Evolutionary conservation across 108 stramenopile genomes (phyloP).

Genomic region (Fistulifera pelliculosa): DNA sequence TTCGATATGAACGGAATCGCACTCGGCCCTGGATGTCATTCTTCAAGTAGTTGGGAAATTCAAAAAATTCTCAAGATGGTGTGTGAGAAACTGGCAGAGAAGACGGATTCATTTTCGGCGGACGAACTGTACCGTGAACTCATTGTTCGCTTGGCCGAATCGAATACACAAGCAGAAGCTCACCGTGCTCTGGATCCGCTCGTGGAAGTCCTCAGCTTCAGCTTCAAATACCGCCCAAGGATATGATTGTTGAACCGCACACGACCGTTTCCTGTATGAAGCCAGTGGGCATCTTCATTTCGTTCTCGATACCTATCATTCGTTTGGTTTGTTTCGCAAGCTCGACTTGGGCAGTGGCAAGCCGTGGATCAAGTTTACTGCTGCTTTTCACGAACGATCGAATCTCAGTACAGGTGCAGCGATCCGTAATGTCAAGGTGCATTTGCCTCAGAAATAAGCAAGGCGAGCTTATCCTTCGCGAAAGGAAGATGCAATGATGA

Average conservation of each 20-base stretch:
- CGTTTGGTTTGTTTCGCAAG: slow-evolving; percentile 53
- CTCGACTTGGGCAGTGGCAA: slow-evolving; percentile 35
- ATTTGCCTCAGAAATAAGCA: slow-evolving; percentile 1
- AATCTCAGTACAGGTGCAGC: slow-evolving; percentile 45
- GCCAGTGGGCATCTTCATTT: slow-evolving; percentile 49
- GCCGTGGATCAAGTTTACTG: slow-evolving; percentile 55
- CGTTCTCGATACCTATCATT: slow-evolving; percentile 34
- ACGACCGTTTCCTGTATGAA: slow-evolving; percentile 43
- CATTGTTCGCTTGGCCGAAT: slow-evolving; percentile 18
- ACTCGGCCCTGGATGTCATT: slow-evolving; percentile 16
- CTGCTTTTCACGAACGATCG: slow-evolving; percentile 47
- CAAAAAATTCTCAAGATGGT: too few relatives aligned
- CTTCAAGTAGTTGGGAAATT: too few relatives aligned
- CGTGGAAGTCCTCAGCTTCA: slow-evolving; percentile 20
- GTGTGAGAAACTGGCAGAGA: too few relatives aligned
- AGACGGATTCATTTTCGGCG: not conserved
- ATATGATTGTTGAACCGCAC: not conserved
- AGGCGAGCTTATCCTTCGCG: too few relatives aligned
- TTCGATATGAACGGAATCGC: slow-evolving; percentile 46
- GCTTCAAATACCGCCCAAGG: slow-evolving; percentile 16
- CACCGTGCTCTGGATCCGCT: slow-evolving; percentile 28
- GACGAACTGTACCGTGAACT: slow-evolving; percentile 22
- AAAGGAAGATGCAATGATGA: too few relatives aligned
- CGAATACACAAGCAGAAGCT: slow-evolving; percentile 20
- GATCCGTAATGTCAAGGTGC: slow-evolving; percentile 40